A percentile compares a stretch with the other conserved stretches of the same genome.
Conservation (phyloP, 805 yeast genomes). For the Wickerhamomyces tratensis region DNA sequence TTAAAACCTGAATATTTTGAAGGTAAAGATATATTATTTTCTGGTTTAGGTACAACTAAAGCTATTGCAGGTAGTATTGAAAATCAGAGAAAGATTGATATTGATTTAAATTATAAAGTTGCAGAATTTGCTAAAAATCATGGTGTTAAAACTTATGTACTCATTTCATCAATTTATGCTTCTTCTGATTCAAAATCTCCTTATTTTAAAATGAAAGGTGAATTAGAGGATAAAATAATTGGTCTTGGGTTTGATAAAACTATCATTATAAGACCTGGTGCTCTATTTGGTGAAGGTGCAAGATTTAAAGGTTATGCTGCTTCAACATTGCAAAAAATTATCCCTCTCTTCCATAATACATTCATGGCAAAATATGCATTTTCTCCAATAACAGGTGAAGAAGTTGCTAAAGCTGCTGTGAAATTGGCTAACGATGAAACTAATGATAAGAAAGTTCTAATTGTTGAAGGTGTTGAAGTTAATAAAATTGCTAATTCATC, state of each 20-base stretch:
- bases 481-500: neutral
- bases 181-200: constrained; percentile 38
- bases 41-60: constrained; percentile 66
- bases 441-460: constrained; percentile 16
- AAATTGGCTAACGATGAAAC: constrained; percentile 20
- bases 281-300: constrained; percentile 54
- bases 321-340: neutral
- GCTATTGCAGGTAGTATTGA: constrained; percentile 59
- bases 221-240: constrained; percentile 54
- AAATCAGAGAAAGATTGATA: constrained; percentile 60
- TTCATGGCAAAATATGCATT: constrained; percentile 20
- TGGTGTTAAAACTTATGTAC: constrained; percentile 52
- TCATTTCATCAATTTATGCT: constrained; percentile 61
- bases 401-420: constrained; percentile 52
- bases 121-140: constrained; percentile 61
- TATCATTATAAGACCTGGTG: constrained; percentile 70
- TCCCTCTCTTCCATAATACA: neutral
- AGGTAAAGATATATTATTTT: constrained; percentile 32
- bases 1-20: constrained; percentile 12
- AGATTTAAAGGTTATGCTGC: constrained; percentile 28
- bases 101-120: constrained; percentile 52
- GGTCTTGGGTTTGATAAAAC: constrained; percentile 54
- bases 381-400: constrained; percentile 53
- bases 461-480: constrained; percentile 20
- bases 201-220: constrained; percentile 60